Evolutionary conservation across 176 grass and related monocot species (phyloP).

Genomic region (Oryza rufipogon): DNA sequence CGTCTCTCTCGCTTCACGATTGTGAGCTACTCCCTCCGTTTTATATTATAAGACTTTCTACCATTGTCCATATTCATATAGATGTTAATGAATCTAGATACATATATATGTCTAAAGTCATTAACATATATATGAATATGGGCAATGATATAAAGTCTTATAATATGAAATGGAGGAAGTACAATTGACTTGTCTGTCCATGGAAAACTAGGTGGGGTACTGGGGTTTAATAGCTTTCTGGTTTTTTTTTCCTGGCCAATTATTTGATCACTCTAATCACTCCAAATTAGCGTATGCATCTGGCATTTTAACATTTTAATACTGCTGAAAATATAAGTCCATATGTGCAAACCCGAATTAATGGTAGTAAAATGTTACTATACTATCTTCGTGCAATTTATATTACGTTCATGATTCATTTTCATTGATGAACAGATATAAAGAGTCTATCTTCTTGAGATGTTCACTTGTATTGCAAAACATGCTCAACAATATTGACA

Average conservation of each 20-base stretch:
- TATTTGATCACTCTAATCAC: neutral
- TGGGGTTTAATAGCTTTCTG: neutral
- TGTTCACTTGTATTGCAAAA: constrained; percentile 71
- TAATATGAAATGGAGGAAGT: too few relatives aligned
- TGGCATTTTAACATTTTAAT: neutral
- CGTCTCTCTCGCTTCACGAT: constrained; percentile 22
- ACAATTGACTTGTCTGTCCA: neutral
- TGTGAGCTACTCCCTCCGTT: neutral
- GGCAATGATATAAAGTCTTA: too few relatives aligned
- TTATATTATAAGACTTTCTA: too few relatives aligned
- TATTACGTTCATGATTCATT: neutral
- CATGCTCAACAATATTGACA: constrained; percentile 71
- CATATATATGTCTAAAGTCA: too few relatives aligned
- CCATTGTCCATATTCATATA: too few relatives aligned
- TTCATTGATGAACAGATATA: constrained; percentile 56
- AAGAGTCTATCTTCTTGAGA: constrained; percentile 60
- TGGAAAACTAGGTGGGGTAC: neutral
- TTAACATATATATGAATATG: too few relatives aligned
- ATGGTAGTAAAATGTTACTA: neutral
- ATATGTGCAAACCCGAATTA: neutral
- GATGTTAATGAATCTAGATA: too few relatives aligned
- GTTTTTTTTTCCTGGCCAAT: neutral
- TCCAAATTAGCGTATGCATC: neutral
- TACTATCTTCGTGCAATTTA: constrained; percentile 13
- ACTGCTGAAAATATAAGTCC: neutral